Base-by-base conservation (phyloP, 1,139 yeast species). In the Blastobotrys persicus region DNA sequence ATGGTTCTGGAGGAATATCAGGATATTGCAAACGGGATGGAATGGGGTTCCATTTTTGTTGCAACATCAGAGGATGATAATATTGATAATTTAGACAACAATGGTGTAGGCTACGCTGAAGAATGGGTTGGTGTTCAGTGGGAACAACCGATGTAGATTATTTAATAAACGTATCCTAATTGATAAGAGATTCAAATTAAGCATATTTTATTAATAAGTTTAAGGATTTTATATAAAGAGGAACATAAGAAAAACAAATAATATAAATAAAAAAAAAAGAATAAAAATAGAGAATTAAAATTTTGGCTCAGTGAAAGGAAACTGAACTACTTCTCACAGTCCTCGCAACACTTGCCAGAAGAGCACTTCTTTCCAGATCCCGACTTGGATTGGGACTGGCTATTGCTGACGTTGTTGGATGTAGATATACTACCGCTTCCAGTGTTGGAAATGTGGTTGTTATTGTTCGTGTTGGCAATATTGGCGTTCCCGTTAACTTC, bases 61-160 rank as follows among this genome's bases (percentile, higher is more conserved):
- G 88, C 85, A 40, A 87, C 97, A 0, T 94, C 89, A 59, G 69
- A 70, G 3, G 85, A 83, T 54, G 96, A 92, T 65, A 77, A 71
- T 54, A 71, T 80, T 12, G 38, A 42, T 42, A 66, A 74, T 44
- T 64, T 76, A 20, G 85, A 84, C 57, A 76, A 71, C 1, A 73
- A 61, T 52, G 79, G 81, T 41, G 92, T 88, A 17, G 96, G 88
- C 0, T 92, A 92, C 61, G 78, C 84, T 1, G 89, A 87, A 63
- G 98, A 92, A 67, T 87, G 85, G 84, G 86, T 87, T 55, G 96
- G 92, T 26, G 96, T 91, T 11, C 98, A 92, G 68, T 92, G 98
- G 98, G 98, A 92, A 66, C 54, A 44, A 7, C 40, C 41, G 5
- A 12, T 18, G 19, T 32, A 32, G 43, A n/a, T 17, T 11, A 40